These are phyloP conservation scores for Candida parachauliodes DNA, from an alignment of 805 yeast species.

Conservation along the genomic window DNA sequence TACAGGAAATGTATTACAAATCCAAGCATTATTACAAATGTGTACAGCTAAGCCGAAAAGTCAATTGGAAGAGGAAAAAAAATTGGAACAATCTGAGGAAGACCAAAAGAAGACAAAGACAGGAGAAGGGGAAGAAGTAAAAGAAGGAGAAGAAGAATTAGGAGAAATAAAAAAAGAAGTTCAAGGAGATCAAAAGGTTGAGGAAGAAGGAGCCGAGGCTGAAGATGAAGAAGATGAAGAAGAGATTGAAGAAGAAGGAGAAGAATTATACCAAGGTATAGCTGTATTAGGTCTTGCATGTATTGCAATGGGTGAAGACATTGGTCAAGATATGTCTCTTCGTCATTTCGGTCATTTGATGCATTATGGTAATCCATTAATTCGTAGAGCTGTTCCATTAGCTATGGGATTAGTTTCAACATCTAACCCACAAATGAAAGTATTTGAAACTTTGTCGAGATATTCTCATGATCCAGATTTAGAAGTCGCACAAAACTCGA, in stretches of 20 bases:
- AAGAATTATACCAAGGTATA: conserved; percentile 69
- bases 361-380: conserved; percentile 93
- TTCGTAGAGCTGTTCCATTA: conserved; percentile 91
- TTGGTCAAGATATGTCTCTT: conserved; percentile 95
- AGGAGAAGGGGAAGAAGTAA: conserved; percentile 10
- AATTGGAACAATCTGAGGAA: conserved; percentile 46
- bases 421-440: conserved; percentile 94
- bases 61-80: conserved; percentile 55
- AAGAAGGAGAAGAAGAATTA: conserved; percentile 20
- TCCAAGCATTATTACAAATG: conserved; percentile 86
- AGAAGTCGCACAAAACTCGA: conserved; percentile 92
- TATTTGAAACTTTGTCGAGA: conserved; percentile 91
- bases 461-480: conserved; percentile 94
- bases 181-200: conserved; percentile 20
- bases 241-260: conserved; percentile 38
- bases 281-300: conserved; percentile 93
- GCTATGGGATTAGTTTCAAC: conserved; percentile 97
- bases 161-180: conserved; percentile 20
- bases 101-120: conserved; percentile 28
- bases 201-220: conserved; percentile 12
- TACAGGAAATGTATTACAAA: conserved; percentile 93
- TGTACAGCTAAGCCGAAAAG: conserved; percentile 70
- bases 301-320: conserved; percentile 96
- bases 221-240: conserved; percentile 24
- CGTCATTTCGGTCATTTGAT: conserved; percentile 96